Evolutionary conservation across 306 rosid species (phyloP).

Genomic region (Fragaria iinumae): DNA sequence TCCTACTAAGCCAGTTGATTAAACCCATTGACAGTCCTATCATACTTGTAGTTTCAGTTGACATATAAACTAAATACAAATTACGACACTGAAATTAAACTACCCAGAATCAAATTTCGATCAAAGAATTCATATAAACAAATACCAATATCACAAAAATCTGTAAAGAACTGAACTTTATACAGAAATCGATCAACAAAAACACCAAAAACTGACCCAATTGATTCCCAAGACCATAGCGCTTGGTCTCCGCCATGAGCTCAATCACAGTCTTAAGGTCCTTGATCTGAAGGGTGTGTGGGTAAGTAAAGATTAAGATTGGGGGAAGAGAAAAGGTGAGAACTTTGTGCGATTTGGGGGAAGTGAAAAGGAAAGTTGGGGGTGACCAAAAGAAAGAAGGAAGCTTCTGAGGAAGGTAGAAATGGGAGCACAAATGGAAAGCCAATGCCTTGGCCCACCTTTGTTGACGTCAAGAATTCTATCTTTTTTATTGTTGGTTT

Average conservation of each 20-base stretch:
- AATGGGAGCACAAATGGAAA: constrained; percentile 12
- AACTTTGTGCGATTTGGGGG: background rate
- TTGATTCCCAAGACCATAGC: constrained; percentile 34
- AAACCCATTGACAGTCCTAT: background rate
- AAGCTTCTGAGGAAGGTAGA: constrained; percentile 25
- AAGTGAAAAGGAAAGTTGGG: background rate
- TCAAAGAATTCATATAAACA: constrained; percentile 4
- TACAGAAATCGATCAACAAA: background rate
- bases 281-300: constrained; percentile 7
- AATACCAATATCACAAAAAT: background rate
- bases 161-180: background rate
- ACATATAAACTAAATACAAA: background rate
- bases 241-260: constrained; percentile 48
- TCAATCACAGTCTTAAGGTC: background rate
- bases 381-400: background rate
- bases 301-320: background rate
- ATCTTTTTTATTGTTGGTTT: background rate
- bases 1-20: background rate
- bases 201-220: constrained; percentile 26
- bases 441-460: constrained; percentile 1
- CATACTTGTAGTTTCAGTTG: constrained; percentile 11
- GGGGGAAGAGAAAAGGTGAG: background rate
- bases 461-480: background rate
- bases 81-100: background rate
- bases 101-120: constrained; percentile 11